Evolutionary conservation across 352 stramenopile species (phyloP).

Genomic region (Phytopythium delawarense): DNA sequence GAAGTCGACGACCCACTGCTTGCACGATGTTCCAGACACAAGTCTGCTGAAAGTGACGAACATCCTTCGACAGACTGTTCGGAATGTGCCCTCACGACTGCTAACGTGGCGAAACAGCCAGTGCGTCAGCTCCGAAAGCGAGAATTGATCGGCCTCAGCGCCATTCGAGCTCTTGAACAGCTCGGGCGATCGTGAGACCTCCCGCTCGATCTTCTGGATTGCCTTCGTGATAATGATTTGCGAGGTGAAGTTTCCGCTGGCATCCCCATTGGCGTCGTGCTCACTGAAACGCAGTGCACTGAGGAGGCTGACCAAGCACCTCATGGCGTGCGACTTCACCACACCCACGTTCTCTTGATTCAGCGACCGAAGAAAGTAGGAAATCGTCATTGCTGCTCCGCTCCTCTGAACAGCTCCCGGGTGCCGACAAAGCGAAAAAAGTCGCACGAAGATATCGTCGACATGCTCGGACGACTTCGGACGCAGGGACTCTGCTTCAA

Average conservation of each 20-base stretch:
- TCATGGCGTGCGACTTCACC: conserved; percentile 53
- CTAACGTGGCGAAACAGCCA: conserved; percentile 42
- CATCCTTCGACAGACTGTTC: conserved; percentile 31
- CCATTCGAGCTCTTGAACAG: conserved; percentile 29
- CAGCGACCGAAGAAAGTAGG: conserved; percentile 61
- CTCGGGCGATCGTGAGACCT: conserved; percentile 41
- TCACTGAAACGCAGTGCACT: conserved; percentile 60
- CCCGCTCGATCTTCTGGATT: conserved; percentile 53
- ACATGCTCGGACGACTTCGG: conserved; percentile 8
- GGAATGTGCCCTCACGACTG: conserved; percentile 32
- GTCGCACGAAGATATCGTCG: conserved; percentile 55
- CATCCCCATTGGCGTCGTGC: conserved; percentile 22
- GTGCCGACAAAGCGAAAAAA: conserved; percentile 74
- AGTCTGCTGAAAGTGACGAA: conserved; percentile 45
- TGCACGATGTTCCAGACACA: conserved; percentile 28
- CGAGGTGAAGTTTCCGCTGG: conserved; percentile 32
- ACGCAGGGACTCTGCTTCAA: conserved; percentile 23
- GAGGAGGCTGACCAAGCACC: conserved; percentile 67
- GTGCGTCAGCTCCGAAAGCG: conserved; percentile 20
- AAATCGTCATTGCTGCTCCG: conserved; percentile 58
- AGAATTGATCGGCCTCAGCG: conserved; percentile 7
- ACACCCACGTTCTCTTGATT: conserved; percentile 46
- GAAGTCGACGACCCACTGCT: conserved; percentile 55
- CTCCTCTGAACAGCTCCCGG: conserved; percentile 54
- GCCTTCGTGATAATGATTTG: conserved; percentile 62